Conservation (phyloP, 2,329 filamentous ascomycete genomes). For the Aspergillus sp. region DNA sequence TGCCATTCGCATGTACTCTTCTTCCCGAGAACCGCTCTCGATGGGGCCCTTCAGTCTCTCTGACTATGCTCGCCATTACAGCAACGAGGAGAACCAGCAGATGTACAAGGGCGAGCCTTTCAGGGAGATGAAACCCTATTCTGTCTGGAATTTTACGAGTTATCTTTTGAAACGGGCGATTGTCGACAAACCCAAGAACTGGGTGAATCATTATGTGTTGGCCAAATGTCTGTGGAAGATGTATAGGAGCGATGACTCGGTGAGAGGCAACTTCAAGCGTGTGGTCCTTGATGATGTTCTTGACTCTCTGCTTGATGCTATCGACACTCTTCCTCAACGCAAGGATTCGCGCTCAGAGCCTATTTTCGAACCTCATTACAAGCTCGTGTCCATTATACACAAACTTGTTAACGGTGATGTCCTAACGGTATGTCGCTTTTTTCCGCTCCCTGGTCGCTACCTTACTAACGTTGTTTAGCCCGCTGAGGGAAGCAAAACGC, state of each 20-base stretch:
- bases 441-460: conserved; percentile 17
- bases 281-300: conserved; percentile 45
- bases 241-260: conserved; percentile 44
- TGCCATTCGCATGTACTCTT: conserved; percentile 61
- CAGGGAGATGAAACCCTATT: conserved; percentile 51
- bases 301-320: conserved; percentile 51
- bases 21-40: conserved; percentile 59
- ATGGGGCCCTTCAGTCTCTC: conserved; percentile 61
- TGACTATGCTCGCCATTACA: conserved; percentile 57
- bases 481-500: conserved; percentile 42
- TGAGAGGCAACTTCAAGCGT: conserved; percentile 28
- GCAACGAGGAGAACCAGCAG: conserved; percentile 44
- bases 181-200: conserved; percentile 52
- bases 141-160: conserved; percentile 59
- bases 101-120: conserved; percentile 56
- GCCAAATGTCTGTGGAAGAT: conserved; percentile 70
- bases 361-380: conserved; percentile 86
- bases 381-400: conserved; percentile 72
- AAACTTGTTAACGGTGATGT: conserved; percentile 61
- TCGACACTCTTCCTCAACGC: conserved; percentile 55
- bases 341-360: conserved; percentile 61
- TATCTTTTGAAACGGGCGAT: conserved; percentile 55
- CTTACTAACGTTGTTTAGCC: conserved; percentile 19
- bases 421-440: conserved; percentile 32
- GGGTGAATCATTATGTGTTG: conserved; percentile 63